Base-by-base conservation (phyloP, 306 rosid genomes). In the Arachis stenosperma region DNA sequence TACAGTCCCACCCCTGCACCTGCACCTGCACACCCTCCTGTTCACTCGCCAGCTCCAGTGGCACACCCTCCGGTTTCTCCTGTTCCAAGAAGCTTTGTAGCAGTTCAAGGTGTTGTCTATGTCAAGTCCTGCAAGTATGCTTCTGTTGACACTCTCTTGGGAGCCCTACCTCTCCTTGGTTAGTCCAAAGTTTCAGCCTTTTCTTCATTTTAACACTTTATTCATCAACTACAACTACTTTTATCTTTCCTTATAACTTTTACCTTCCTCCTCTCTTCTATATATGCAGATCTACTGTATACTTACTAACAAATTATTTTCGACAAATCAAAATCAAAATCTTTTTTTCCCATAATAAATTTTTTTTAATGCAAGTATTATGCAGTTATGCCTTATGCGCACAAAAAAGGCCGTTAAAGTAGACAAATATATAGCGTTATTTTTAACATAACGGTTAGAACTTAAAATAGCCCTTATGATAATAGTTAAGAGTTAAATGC, bases 91-190 rank as follows among this genome's bases (percentile, higher is more conserved):
- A 86, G 86, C 80, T 85, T 79, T 33, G 82, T 89, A 0, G 91
- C 96, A 0, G 94, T 93, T n/a, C 90, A 93, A 75, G 98, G 98
- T 5, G 98, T 93, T 41, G 98, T 93, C 46, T 91, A 77, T 54
- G 82, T 88, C 81, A 91, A 90, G 72, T 65, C 90, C 9, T 93
- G 97, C 93, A 86, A 89, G 56, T 88, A 89, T 42, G 29, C 86
- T 59, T 92, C 92, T 0, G 54, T 44, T 27, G 86, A 85, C 57
- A 88, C 94, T 2, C 96, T 91, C 29, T 43, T 62, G 64, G 90
- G 82, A 46, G 98, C 96, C 75, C 46, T 87, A 1, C 83, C 86
- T 5, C 40, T 84, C 13, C 77, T 75, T 50, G 97, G 98, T 93
- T 17, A 13, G 74, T 66, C 68, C 48, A n/a, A 14, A 63, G 30